Conservation (phyloP, 2,329 filamentous ascomycete genomes). For the Colletotrichum theobromicola region DNA sequence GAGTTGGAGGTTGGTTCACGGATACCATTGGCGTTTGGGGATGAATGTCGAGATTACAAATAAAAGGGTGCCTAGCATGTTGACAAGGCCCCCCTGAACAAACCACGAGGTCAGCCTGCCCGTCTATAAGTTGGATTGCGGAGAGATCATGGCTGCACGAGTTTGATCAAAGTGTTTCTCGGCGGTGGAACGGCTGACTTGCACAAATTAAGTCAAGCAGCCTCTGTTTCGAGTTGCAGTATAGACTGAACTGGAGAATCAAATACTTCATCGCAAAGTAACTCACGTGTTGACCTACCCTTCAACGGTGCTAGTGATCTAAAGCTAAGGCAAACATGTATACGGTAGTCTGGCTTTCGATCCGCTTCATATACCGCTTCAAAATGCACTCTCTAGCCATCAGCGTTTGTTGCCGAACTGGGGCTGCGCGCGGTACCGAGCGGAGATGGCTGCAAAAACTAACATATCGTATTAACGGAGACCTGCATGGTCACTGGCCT, state of each 20-base stretch:
- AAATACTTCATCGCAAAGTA: neutral
- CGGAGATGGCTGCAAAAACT: neutral
- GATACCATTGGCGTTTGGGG: conserved; percentile 37
- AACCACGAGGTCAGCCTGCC: neutral
- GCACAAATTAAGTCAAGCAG: neutral
- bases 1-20: conserved; percentile 22
- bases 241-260: neutral
- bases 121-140: neutral
- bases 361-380: neutral
- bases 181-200: neutral
- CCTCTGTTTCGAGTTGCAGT: neutral
- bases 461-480: neutral
- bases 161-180: neutral
- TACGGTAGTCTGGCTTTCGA: neutral
- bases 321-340: neutral
- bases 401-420: neutral
- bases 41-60: conserved; percentile 24
- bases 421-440: neutral
- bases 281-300: neutral
- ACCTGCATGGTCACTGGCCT: neutral
- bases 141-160: conserved; percentile 1
- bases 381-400: neutral
- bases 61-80: conserved; percentile 3
- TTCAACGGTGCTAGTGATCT: neutral
- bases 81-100: conserved; percentile 11